A percentile compares a stretch with the other conserved stretches of the same genome.
These are phyloP conservation scores for Diaporthe australafricana DNA, from an alignment of 2,329 filamentous ascomycete species.

Conservation along the genomic window DNA sequence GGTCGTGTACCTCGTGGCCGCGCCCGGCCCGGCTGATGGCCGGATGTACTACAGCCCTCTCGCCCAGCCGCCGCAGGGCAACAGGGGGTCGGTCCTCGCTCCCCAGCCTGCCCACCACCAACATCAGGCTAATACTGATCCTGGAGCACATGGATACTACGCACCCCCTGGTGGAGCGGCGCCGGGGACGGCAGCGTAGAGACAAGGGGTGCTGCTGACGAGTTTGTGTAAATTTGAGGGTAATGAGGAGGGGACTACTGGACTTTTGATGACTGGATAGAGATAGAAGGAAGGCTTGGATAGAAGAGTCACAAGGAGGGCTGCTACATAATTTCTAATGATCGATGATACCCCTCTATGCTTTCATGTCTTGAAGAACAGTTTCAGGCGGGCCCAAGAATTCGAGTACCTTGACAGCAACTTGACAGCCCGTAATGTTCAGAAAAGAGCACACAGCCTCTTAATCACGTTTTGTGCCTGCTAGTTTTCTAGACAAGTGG, in stretches of 20 bases:
- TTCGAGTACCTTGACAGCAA: not conserved
- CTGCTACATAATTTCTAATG: conserved; percentile 24
- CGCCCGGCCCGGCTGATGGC: conserved; percentile 15
- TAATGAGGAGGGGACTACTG: not conserved
- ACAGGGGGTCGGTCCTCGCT: not conserved
- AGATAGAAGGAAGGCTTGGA: not conserved
- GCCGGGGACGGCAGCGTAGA: conserved; percentile 6
- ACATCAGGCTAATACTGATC: conserved; percentile 3
- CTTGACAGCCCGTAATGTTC: not conserved
- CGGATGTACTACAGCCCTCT: conserved; percentile 26
- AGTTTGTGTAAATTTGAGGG: not conserved
- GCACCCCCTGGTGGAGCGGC: conserved; percentile 7
- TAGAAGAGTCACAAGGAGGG: not conserved
- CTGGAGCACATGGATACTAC: conserved; percentile 13
- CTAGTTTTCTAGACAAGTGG: too few species aligned
- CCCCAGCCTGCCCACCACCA: not conserved
- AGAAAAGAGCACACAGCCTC: not conserved
- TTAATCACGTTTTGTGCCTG: too few species aligned
- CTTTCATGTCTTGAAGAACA: not conserved
- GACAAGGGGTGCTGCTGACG: not conserved
- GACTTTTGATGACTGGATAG: not conserved
- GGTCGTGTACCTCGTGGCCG: conserved; percentile 33
- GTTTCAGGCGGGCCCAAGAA: not conserved
- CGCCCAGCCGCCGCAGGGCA: not conserved
- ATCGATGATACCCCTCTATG: conserved; percentile 20